Evolutionary conservation across 2,329 filamentous ascomycete species (phyloP).

Genomic region (Dendrostoma leiphaemia): DNA sequence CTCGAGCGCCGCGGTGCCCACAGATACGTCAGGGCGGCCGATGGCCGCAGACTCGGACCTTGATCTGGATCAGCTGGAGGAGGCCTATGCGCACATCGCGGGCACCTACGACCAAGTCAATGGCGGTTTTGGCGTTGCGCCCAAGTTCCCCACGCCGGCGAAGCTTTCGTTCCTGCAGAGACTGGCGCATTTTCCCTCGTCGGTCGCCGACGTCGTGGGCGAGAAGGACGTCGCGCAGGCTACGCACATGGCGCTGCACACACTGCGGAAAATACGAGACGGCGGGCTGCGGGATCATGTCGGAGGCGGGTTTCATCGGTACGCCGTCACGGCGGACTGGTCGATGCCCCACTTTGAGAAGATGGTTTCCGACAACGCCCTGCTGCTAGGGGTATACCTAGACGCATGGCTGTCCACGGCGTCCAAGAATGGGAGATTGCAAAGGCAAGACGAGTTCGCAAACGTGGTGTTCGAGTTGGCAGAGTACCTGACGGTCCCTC

Average conservation of each 20-base stretch:
- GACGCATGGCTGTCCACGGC: slow-evolving; percentile 71
- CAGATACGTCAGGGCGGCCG: slow-evolving; percentile 11
- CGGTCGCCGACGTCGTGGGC: slow-evolving; percentile 86
- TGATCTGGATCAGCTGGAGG: slow-evolving; percentile 87
- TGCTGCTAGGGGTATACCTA: slow-evolving; percentile 79
- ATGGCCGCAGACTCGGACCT: slow-evolving; percentile 57
- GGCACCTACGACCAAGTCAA: slow-evolving; percentile 75
- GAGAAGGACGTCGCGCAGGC: slow-evolving; percentile 72
- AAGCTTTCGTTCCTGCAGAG: slow-evolving; percentile 82
- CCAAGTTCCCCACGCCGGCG: slow-evolving; percentile 87
- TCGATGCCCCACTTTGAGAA: slow-evolving; percentile 96
- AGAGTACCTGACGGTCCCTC: slow-evolving; percentile 75
- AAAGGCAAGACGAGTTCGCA: slow-evolving; percentile 65
- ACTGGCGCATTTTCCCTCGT: slow-evolving; percentile 66
- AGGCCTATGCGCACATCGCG: slow-evolving; percentile 79
- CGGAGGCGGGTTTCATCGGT: slow-evolving; percentile 62
- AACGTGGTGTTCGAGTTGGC: slow-evolving; percentile 78
- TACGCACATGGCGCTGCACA: slow-evolving; percentile 75
- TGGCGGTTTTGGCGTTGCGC: slow-evolving; percentile 77
- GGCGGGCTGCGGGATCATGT: slow-evolving; percentile 56
- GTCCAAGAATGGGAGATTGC: slow-evolving; percentile 30
- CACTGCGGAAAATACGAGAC: slow-evolving; percentile 69
- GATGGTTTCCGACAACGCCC: slow-evolving; percentile 89
- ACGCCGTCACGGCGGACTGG: slow-evolving; percentile 91
- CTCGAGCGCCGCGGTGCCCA: slow-evolving; percentile 23